Evolutionary conservation across 179 eudicot species (phyloP).

Genomic region (Actinidia arguta): DNA sequence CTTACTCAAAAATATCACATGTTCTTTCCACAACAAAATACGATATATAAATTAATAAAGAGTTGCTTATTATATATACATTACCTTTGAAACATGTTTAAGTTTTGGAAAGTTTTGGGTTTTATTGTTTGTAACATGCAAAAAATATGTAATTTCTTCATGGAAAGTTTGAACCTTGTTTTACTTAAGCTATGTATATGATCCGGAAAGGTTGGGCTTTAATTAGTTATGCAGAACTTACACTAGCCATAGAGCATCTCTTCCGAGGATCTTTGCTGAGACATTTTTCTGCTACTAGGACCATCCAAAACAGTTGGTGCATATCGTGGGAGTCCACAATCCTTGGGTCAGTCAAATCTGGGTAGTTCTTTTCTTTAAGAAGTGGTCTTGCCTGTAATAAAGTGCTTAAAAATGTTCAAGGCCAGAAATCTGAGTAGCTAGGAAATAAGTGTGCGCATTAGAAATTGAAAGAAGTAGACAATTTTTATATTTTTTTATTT

Average conservation of each 20-base stretch:
- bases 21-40: too few species aligned
- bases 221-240: conserved; percentile 23
- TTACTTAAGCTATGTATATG: background rate
- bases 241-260: conserved; percentile 33
- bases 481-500: too few species aligned
- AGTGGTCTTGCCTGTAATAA: conserved; percentile 47
- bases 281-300: conserved; percentile 38
- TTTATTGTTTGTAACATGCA: too few species aligned
- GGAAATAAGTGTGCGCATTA: background rate
- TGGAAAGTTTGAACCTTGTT: background rate
- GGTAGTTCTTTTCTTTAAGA: conserved; percentile 39
- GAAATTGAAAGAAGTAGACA: background rate
- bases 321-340: conserved; percentile 37
- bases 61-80: too few species aligned
- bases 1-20: too few species aligned
- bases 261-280: conserved; percentile 35
- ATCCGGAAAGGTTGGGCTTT: background rate
- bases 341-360: conserved; percentile 38
- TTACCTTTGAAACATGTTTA: too few species aligned
- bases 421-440: background rate
- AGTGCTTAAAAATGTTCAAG: background rate
- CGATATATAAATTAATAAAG: too few species aligned
- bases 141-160: too few species aligned
- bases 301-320: conserved; percentile 47
- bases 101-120: too few species aligned